Evolutionary conservation across 2,329 filamentous ascomycete species (phyloP).

Genomic region (Raffaelea arxii): DNA sequence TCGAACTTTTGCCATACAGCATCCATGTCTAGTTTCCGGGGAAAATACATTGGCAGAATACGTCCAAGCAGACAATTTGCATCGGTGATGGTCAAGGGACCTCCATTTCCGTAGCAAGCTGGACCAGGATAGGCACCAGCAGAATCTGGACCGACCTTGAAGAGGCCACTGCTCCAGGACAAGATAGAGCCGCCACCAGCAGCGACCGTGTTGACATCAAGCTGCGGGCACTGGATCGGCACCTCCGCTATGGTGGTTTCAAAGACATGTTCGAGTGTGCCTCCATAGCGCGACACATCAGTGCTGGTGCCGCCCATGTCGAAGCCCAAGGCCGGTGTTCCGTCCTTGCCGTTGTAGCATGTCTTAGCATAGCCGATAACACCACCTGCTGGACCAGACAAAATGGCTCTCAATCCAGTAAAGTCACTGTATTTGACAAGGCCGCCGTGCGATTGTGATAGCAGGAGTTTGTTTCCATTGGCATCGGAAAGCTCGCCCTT

Average conservation of each 20-base stretch:
- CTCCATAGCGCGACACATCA: conserved; percentile 17
- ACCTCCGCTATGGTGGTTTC: conserved; percentile 64
- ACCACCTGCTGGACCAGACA: conserved; percentile 61
- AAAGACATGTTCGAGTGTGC: conserved; percentile 59
- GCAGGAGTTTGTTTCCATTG: neutral
- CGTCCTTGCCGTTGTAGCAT: conserved; percentile 56
- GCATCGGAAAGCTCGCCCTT: conserved; percentile 49
- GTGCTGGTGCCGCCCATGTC: conserved; percentile 42
- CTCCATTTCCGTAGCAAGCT: conserved; percentile 56
- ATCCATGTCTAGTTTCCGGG: conserved; percentile 71
- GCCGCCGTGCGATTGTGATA: conserved; percentile 23
- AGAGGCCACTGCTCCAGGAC: conserved; percentile 81
- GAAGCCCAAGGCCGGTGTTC: conserved; percentile 62
- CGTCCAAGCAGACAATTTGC: conserved; percentile 56
- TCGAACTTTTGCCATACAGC: conserved; percentile 66
- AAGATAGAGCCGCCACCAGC: conserved; percentile 77
- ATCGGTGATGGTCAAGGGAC: conserved; percentile 57
- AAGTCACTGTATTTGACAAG: conserved; percentile 14
- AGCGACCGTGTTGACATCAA: conserved; percentile 91
- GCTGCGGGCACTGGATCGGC: conserved; percentile 80
- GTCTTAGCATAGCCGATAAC: conserved; percentile 68
- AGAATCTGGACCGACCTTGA: conserved; percentile 29
- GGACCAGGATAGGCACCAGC: conserved; percentile 57
- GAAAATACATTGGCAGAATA: conserved; percentile 47
- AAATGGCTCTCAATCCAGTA: conserved; percentile 40